Conservation (phyloP, 257 asterid species). For the Echites panduratus region DNA sequence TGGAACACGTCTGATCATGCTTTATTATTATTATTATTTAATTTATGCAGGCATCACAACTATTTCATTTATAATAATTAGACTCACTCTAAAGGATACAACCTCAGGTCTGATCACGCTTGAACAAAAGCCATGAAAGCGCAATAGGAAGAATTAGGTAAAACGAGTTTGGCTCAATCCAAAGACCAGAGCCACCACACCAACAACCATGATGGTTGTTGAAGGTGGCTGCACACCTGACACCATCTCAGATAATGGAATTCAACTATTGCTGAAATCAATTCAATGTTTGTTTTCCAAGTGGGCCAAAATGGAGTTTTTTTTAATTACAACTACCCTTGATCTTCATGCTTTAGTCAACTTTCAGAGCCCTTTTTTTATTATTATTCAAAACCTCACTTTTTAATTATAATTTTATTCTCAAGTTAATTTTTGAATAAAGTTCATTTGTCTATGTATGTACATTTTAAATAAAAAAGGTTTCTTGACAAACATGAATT, state of each 20-base stretch:
- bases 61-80: too few species aligned
- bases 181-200: not conserved
- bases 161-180: not conserved
- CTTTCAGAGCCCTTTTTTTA: not conserved
- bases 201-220: not conserved
- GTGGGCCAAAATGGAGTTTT: not conserved
- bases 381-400: too few species aligned
- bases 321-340: not conserved
- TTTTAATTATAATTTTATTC: too few species aligned
- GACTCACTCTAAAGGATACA: too few species aligned
- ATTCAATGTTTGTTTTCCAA: not conserved
- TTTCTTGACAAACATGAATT: too few species aligned
- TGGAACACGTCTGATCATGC: not conserved
- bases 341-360: not conserved
- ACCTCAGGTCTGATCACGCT: not conserved
- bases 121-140: not conserved
- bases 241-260: not conserved
- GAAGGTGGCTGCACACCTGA: not conserved
- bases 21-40: too few species aligned
- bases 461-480: too few species aligned
- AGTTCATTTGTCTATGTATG: not conserved
- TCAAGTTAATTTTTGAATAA: too few species aligned
- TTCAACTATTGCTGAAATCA: not conserved
- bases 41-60: too few species aligned
- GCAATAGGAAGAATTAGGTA: not conserved